Evolutionary conservation across 2,329 filamentous ascomycete genomes (phyloP), one percentile per base, ranked within the genome.

Genomic region (Pseudogymnoascus sp.): DNA sequence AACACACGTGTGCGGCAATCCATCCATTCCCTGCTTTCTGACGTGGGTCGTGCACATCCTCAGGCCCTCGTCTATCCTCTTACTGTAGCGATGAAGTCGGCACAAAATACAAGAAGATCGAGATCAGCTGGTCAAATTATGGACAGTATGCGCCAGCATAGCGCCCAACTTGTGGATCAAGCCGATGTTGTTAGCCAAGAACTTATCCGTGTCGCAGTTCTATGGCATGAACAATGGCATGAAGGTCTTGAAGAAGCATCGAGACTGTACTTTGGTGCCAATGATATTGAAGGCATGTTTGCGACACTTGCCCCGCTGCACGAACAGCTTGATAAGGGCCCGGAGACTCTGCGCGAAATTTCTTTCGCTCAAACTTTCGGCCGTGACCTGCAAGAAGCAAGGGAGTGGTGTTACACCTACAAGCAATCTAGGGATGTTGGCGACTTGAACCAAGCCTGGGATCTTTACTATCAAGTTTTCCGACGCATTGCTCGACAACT

Each of bases 161-260:
- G 92, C 70, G 86, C 90, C 18, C 88, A 84, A 67, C 81, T 99
- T 34, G 94, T 99, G 7, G 90, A 96, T 65, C 94, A 99, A 73
- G 94, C 94, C 34, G 92, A 96, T 70, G 80, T 92, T 52, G 92
- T 99, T 66, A 97, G 92, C 71, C 89, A 94, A 69, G 95, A 99
- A 72, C 83, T 99, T 60, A 97, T 99, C 69, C 86, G 94, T 58
- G 95, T 99, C 61, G 94, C 94, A 13, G 92, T 99, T 1, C 74
- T 99, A 21, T 99, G 95, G 95, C 94, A 99, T 70, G 94, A 99
- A 70, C 88, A 95, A 65, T 99, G 94, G 94, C 94, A 99, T 66
- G 95, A 99, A 73, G 95, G 89, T 26, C 79, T 99, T 13, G 94
- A 99, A 73, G 95, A 99, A 75, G 95, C 94, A 1, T 96, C 91